Conservation (phyloP, 768 basidiomycete genomes). For the Kwoniella dendrophila region DNA sequence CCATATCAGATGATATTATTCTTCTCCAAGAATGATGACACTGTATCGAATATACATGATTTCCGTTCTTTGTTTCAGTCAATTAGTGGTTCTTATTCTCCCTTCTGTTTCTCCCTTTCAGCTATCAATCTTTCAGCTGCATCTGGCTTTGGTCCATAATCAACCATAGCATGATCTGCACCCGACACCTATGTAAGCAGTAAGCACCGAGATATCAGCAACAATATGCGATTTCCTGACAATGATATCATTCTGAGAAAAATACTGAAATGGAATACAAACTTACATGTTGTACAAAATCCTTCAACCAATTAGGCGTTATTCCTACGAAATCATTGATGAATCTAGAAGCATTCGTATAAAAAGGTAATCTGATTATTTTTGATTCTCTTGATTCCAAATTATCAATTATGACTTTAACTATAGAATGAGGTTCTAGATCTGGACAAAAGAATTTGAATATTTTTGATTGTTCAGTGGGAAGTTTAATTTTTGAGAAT, state of each 20-base stretch:
- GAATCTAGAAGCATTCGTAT: slow-evolving; percentile 40
- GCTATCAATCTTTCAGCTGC: slow-evolving; percentile 35
- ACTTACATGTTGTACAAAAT: slow-evolving; percentile 74
- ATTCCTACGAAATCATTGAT: slow-evolving; percentile 32
- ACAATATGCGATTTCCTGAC: not conserved
- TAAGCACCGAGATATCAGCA: not conserved
- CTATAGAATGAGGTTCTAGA: slow-evolving; percentile 70
- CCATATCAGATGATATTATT: too few relatives aligned
- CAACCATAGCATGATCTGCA: slow-evolving; percentile 71
- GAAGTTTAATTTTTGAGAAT: slow-evolving; percentile 64
- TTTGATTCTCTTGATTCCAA: slow-evolving; percentile 78
- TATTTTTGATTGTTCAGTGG: slow-evolving; percentile 60
- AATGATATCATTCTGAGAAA: not conserved
- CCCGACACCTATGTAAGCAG: slow-evolving; percentile 61
- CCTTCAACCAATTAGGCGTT: slow-evolving; percentile 56
- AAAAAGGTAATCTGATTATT: slow-evolving; percentile 66
- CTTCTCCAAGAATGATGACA: too few relatives aligned
- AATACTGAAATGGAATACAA: not conserved
- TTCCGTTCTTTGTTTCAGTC: not conserved
- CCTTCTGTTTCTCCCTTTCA: slow-evolving; percentile 6
- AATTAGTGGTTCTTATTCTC: not conserved
- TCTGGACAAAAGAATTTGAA: slow-evolving; percentile 77
- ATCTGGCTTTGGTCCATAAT: slow-evolving; percentile 47
- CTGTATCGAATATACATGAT: too few relatives aligned
- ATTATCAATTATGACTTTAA: slow-evolving; percentile 78